Conservation (phyloP, 208 protist species). For the Leishmania mexicana region DNA sequence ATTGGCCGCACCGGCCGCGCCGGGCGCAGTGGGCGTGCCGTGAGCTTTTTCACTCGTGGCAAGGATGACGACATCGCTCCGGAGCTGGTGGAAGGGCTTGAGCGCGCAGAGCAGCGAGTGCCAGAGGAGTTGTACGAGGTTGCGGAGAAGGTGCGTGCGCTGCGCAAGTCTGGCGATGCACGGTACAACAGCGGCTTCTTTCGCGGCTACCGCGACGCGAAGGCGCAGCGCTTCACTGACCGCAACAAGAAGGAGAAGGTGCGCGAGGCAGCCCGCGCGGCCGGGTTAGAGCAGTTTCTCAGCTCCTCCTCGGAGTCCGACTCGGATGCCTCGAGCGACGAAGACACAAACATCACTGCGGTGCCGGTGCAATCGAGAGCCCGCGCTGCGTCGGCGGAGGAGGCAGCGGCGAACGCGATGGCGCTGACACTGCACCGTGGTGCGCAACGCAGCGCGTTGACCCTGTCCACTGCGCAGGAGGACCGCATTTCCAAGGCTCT, state of each 20-base stretch:
- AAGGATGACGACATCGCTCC: constrained; percentile 84
- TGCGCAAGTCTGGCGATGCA: constrained; percentile 69
- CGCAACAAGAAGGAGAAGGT: constrained; percentile 69
- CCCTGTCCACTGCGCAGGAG: constrained; percentile 43
- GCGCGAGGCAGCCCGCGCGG: constrained; percentile 62
- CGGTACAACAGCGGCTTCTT: constrained; percentile 72
- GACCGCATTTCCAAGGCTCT: constrained; percentile 68
- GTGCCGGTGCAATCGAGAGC: constrained; percentile 22
- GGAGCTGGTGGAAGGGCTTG: constrained; percentile 79
- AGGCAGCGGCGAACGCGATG: constrained; percentile 21
- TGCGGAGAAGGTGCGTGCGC: constrained; percentile 65
- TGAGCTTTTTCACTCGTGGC: constrained; percentile 86
- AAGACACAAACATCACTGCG: constrained; percentile 35
- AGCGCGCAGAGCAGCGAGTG: constrained; percentile 70
- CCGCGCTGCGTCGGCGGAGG: constrained; percentile 10
- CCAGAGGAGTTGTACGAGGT: constrained; percentile 85
- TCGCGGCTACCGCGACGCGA: constrained; percentile 73
- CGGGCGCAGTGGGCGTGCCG: constrained; percentile 72
- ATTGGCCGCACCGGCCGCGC: constrained; percentile 94
- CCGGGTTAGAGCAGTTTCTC: constrained; percentile 79
- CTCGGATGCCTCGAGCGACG: constrained; percentile 43
- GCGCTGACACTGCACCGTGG: constrained; percentile 29
- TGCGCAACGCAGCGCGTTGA: constrained; percentile 6
- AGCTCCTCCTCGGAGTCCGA: constrained; percentile 58
- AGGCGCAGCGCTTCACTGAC: constrained; percentile 56